Evolutionary conservation across 192 early-diverging fungal genomes (phyloP), one percentile per base, ranked within the genome.

Genomic region (Coemansia nantahalensis): DNA sequence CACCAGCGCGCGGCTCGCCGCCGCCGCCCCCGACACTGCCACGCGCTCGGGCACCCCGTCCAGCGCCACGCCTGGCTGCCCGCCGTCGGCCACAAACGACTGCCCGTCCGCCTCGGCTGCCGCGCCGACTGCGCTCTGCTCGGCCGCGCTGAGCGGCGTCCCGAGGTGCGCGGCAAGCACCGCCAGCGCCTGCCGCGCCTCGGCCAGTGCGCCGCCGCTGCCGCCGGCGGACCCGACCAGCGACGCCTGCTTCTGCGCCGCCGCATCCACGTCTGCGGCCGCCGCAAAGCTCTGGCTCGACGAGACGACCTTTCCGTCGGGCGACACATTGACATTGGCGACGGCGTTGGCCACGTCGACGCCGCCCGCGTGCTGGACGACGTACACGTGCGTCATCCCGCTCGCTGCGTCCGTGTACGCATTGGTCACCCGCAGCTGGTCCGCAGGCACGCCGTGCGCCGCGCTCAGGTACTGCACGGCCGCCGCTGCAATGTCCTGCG

Each of bases 301-400:
- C 22, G 86, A 89, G 21, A 94, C 72, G 16, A 96, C 60, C 33
- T 67, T 44, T 30, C 85, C 84, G 18, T 70, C 45, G 4, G 45
- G 39, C 47, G 83, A 83, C 17, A 94, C 62, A 53, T 97, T 92
- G 62, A 91, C 75, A 57, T 90, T 92, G 34, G 87, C 89, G 54
- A 92, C 86, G 31, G 80, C 87, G 65, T 97, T 97, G 42, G 81
- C 70, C 8, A 97, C 79, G 56, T 88, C 83, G 5, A 87, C 43
- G 19, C 86, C 91, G 56, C 84, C 56, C 17, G 82, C 48, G 5
- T 78, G 56, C 61, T 97, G 94, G 41, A 85, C 82, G 26, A 91
- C 53, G 63, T 93, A 87, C 11, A 94, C 89, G 65, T 94, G 91
- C n/a, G 90, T 90, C 8, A 93, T 80, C 21, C 86, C 87, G 35